phyloP scores from a whole-genome alignment of 2,329 filamentous ascomycete genomes.

The Sphaerostilbella broomeana region DNA sequence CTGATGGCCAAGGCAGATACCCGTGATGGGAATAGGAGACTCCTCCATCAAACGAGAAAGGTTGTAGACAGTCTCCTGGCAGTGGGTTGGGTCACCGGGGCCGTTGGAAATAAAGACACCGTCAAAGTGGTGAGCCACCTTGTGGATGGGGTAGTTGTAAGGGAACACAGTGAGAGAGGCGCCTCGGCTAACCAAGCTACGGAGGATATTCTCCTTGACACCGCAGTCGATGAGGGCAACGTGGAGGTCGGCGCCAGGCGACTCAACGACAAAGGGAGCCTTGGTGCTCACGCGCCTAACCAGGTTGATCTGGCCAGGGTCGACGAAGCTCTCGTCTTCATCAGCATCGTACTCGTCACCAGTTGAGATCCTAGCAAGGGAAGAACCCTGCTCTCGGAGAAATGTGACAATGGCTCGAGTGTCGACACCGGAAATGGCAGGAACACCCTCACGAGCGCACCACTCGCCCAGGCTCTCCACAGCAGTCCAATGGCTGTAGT shows the following conservation, averaged over 20 bases:
- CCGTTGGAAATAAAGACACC: constrained; percentile 99
- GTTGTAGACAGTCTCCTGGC: constrained; percentile 89
- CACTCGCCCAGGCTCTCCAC: constrained; percentile 89
- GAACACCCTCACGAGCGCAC: constrained; percentile 94
- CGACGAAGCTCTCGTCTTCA: constrained; percentile 91
- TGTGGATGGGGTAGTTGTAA: constrained; percentile 95
- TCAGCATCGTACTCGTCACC: constrained; percentile 98
- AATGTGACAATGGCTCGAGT: constrained; percentile 94
- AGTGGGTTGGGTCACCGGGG: constrained; percentile 95
- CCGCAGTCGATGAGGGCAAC: constrained; percentile 95
- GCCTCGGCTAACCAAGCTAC: constrained; percentile 84
- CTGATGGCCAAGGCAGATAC: constrained; percentile 96
- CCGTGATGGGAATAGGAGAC: constrained; percentile 89
- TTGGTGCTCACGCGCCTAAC: constrained; percentile 97
- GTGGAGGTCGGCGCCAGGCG: constrained; percentile 75
- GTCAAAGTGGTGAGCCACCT: constrained; percentile 95
- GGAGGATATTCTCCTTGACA: constrained; percentile 99
- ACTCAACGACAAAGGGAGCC: constrained; percentile 91
- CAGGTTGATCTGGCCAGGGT: constrained; percentile 93
- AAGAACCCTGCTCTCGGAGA: constrained; percentile 93
- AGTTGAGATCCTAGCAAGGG: constrained; percentile 86
- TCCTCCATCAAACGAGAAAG: constrained; percentile 84
- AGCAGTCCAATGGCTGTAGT: constrained; percentile 98
- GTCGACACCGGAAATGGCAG: constrained; percentile 93
- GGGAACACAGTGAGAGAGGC: constrained; percentile 92